Conservation (phyloP, 2,329 filamentous ascomycete species). For the Phaeosphaeriaceae sp. region DNA sequence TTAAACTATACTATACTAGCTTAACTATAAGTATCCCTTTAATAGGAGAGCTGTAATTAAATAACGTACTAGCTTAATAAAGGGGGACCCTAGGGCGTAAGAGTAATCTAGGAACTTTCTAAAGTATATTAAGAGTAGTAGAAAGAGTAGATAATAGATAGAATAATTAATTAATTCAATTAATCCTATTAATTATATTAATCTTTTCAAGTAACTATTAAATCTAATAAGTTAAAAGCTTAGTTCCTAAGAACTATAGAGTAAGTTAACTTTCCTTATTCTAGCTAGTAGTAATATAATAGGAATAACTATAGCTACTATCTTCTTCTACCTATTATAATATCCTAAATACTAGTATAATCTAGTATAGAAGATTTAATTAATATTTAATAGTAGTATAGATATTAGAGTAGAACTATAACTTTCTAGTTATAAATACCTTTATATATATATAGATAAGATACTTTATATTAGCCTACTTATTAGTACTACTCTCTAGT, state of each 20-base stretch:
- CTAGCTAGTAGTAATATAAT: constrained; percentile 9
- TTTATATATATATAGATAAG: constrained; percentile 35
- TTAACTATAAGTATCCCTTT: too few species aligned
- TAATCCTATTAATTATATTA: too few species aligned
- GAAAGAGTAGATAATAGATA: too few species aligned
- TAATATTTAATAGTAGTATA: constrained; percentile 12
- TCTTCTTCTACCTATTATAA: constrained; percentile 46
- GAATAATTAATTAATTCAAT: too few species aligned
- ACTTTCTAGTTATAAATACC: constrained; percentile 20
- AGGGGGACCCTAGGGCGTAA: too few species aligned
- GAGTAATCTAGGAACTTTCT: too few species aligned
- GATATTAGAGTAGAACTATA: constrained; percentile 21
- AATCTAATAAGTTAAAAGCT: constrained; percentile 19
- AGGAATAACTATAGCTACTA: not conserved
- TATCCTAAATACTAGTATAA: constrained; percentile 30
- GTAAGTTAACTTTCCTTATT: constrained; percentile 16
- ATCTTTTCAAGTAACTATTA: too few species aligned
- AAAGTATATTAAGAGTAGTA: too few species aligned
- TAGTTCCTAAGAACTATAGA: constrained; percentile 15
- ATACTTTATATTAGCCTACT: constrained; percentile 29
- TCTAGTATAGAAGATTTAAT: constrained; percentile 20
- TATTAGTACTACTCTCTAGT: constrained; percentile 19
- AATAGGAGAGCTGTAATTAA: too few species aligned
- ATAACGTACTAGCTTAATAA: too few species aligned
- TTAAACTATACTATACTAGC: too few species aligned